Percentiles rank a stretch among this genome's conserved stretches.
These are phyloP conservation scores for Podaxis sp. DNA, from an alignment of 768 basidiomycete genomes.

Conservation along the genomic window DNA sequence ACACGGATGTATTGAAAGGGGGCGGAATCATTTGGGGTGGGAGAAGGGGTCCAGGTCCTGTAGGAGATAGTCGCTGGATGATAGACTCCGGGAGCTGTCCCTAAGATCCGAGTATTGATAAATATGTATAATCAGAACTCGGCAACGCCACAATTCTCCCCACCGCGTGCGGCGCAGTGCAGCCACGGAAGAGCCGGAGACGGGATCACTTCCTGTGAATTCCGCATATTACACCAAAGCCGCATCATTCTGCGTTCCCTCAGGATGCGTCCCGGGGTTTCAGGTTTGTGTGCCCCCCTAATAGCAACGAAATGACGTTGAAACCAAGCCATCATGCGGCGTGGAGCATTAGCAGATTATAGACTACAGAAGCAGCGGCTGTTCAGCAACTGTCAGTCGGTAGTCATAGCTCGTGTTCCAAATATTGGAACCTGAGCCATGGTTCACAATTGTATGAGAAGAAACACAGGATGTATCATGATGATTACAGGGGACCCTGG, in stretches of 20 bases:
- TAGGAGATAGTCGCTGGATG: too few species aligned
- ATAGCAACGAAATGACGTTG: background rate
- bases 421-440: background rate
- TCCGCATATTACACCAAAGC: background rate
- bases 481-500: background rate
- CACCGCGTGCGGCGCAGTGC: too few species aligned
- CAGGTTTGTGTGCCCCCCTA: background rate
- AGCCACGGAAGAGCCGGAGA: too few species aligned
- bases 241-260: background rate
- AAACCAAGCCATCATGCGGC: background rate
- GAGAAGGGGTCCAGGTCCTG: too few species aligned
- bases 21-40: too few species aligned
- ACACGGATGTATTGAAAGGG: too few species aligned
- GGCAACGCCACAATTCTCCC: background rate
- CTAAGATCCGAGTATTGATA: background rate
- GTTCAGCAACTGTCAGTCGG: background rate
- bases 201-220: too few species aligned
- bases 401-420: background rate
- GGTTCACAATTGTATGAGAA: background rate
- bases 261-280: background rate
- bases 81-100: too few species aligned
- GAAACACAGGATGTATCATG: background rate
- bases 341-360: background rate
- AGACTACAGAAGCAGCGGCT: background rate
- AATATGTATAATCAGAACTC: background rate